Conservation (phyloP, 306 rosid genomes). For the Coriaria nepalensis region DNA sequence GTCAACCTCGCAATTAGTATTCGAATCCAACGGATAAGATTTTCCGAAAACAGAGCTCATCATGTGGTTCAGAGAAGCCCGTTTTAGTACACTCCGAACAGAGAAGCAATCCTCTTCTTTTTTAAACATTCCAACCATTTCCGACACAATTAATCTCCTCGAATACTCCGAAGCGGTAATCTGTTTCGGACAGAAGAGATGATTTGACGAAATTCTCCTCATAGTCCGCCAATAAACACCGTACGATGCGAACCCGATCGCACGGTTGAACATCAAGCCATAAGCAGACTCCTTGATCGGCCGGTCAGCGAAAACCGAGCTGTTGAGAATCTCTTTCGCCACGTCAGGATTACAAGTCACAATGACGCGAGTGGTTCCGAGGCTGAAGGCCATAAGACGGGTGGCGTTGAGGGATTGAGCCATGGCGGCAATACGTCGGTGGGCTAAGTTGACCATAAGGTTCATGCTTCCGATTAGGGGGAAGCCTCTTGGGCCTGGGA, state of each 20-base stretch:
- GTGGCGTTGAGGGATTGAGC: slow-evolving; percentile 49
- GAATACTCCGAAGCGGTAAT: slow-evolving; percentile 50
- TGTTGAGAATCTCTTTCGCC: slow-evolving; percentile 60
- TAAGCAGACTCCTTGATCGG: slow-evolving; percentile 88
- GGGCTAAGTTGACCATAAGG: slow-evolving; percentile 53
- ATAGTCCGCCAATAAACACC: slow-evolving; percentile 85
- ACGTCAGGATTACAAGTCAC: slow-evolving; percentile 66
- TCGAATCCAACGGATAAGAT: slow-evolving; percentile 20
- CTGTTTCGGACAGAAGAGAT: slow-evolving; percentile 76
- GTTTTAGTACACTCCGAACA: slow-evolving; percentile 32
- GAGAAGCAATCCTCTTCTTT: background rate
- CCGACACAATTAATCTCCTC: slow-evolving; percentile 31
- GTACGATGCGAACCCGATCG: slow-evolving; percentile 79
- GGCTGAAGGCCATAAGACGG: slow-evolving; percentile 86
- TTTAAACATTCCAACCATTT: slow-evolving; percentile 25
- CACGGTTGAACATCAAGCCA: slow-evolving; percentile 70
- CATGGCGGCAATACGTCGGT: slow-evolving; percentile 43
- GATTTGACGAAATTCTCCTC: slow-evolving; percentile 52
- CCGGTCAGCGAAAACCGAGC: slow-evolving; percentile 69
- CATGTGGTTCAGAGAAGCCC: slow-evolving; percentile 62
- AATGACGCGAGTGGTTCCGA: slow-evolving; percentile 50
- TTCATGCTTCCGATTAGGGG: slow-evolving; percentile 71
- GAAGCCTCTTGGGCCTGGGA: slow-evolving; percentile 80
- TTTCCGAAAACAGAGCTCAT: slow-evolving; percentile 80
- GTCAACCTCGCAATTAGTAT: slow-evolving; percentile 16